phyloP scores from a whole-genome alignment of 2,329 filamentous ascomycete species.

The Gyromitra esculenta region DNA sequence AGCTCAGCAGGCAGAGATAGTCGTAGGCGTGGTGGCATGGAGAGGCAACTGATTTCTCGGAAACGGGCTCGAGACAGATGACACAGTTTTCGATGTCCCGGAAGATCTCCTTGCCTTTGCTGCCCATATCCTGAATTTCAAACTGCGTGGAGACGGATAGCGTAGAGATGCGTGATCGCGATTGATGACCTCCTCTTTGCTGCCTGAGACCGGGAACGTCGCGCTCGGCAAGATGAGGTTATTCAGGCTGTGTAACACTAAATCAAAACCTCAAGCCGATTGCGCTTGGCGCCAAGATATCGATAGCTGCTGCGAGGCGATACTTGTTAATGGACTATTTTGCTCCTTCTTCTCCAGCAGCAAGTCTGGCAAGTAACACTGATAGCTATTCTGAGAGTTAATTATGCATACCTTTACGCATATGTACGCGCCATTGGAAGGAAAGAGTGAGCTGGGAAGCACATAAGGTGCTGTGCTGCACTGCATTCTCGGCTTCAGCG shows the following conservation, averaged over 20 bases:
- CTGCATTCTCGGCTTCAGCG: too few species aligned
- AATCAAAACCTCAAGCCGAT: neutral
- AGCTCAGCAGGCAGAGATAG: conserved; percentile 82
- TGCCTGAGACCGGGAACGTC: neutral
- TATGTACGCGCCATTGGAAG: too few species aligned
- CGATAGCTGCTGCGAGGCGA: too few species aligned
- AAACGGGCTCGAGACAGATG: conserved; percentile 82
- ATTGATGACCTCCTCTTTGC: neutral
- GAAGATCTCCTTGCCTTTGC: conserved; percentile 15
- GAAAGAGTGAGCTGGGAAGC: too few species aligned
- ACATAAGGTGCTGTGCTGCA: too few species aligned
- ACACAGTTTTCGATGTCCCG: conserved; percentile 68
- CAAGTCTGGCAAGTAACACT: too few species aligned
- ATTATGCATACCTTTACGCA: too few species aligned
- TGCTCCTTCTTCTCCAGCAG: too few species aligned
- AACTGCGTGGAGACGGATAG: neutral
- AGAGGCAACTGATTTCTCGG: conserved; percentile 74
- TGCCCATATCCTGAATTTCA: conserved; percentile 24
- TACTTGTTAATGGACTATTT: too few species aligned
- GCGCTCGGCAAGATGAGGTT: too few species aligned
- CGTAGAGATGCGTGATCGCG: neutral
- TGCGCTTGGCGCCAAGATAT: neutral
- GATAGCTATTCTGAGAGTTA: too few species aligned
- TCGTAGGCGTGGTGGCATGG: conserved; percentile 84
- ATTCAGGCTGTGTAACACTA: neutral